phyloP scores from a whole-genome alignment of 2,329 filamentous ascomycete genomes.

The Aureobasidium sp. region DNA sequence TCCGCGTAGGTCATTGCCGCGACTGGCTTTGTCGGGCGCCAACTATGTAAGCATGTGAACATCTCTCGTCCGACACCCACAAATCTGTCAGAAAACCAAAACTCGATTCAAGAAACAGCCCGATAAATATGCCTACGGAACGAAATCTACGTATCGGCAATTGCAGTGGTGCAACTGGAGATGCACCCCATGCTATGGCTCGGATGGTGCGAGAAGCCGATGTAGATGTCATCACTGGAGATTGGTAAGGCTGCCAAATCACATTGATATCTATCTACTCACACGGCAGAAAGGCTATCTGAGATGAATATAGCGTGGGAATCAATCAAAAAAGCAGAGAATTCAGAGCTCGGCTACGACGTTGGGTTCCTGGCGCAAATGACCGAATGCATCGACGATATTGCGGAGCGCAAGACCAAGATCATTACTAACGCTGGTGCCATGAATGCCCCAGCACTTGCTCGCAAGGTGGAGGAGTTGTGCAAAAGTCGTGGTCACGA shows the following conservation, averaged over 20 bases:
- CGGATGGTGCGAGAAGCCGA: conserved; percentile 9
- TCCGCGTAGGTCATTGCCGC: not conserved
- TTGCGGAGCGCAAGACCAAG: conserved; percentile 46
- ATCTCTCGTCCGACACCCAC: not conserved
- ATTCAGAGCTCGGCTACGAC: conserved; percentile 21
- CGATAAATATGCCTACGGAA: conserved; percentile 9
- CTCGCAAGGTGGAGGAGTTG: conserved; percentile 39
- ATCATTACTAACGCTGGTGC: conserved; percentile 52
- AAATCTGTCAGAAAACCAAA: too few species aligned
- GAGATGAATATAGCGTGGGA: conserved; percentile 12
- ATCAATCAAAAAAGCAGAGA: conserved; percentile 10
- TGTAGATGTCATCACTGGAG: conserved; percentile 48
- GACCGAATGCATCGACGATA: conserved; percentile 38
- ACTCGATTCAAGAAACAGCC: too few species aligned
- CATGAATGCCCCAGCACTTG: conserved; percentile 47
- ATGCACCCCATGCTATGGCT: conserved; percentile 13
- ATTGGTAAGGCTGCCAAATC: conserved; percentile 38
- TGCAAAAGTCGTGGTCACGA: conserved; percentile 29
- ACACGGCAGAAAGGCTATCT: conserved; percentile 21
- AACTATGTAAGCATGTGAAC: not conserved
- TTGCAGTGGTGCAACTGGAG: conserved; percentile 11
- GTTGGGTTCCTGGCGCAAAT: conserved; percentile 44
- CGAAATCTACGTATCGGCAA: conserved; percentile 4
- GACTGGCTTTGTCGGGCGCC: not conserved
- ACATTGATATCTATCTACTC: conserved; percentile 17